Conservation (phyloP, 345 rosid genomes). For the Euclidium syriacum region DNA sequence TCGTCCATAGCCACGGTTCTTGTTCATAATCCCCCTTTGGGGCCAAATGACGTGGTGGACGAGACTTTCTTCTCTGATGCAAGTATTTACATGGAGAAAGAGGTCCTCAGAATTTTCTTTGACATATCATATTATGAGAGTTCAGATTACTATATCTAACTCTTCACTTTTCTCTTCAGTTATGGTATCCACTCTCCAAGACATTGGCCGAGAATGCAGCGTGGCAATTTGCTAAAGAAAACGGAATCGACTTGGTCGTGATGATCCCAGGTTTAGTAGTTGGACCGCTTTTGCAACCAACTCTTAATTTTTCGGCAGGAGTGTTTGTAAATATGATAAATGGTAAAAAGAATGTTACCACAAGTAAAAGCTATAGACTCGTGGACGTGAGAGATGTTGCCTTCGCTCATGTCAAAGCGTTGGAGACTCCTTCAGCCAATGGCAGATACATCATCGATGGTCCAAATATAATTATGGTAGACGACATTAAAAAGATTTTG, state of each 20-base stretch:
- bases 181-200: conserved; percentile 40
- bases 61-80: conserved; percentile 51
- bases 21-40: conserved; percentile 26
- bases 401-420: conserved; percentile 30
- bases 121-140: not conserved
- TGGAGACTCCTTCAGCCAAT: conserved; percentile 28
- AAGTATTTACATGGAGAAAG: conserved; percentile 17
- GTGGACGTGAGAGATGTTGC: conserved; percentile 33
- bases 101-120: conserved; percentile 20
- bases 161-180: conserved; percentile 12
- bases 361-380: conserved; percentile 1
- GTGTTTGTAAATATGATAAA: conserved; percentile 20
- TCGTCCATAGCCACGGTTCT: conserved; percentile 43
- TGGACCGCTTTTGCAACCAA: conserved; percentile 44
- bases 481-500: not conserved
- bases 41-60: conserved; percentile 33
- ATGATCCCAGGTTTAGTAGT: conserved; percentile 38
- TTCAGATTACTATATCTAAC: not conserved
- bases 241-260: conserved; percentile 37
- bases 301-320: conserved; percentile 28
- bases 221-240: conserved; percentile 38
- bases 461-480: not conserved
- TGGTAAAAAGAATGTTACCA: conserved; percentile 27
- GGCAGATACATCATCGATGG: conserved; percentile 26
- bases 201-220: conserved; percentile 46